Evolutionary conservation across 805 yeast genomes (phyloP).

Genomic region (Candida ponderosae): DNA sequence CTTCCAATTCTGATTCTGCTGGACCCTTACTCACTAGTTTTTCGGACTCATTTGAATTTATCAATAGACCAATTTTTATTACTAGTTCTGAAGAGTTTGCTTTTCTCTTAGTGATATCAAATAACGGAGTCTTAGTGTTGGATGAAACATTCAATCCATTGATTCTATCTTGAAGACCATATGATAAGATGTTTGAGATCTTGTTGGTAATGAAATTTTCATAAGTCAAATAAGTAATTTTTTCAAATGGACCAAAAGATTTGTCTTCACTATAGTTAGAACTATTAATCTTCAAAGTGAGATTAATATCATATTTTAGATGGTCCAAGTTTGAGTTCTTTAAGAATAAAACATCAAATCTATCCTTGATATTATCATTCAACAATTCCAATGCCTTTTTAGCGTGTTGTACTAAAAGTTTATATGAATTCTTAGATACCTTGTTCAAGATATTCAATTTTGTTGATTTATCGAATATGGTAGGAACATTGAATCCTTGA

Average conservation of each 20-base stretch:
- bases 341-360: constrained; percentile 73
- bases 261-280: constrained; percentile 24
- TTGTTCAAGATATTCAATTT: constrained; percentile 77
- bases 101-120: constrained; percentile 43
- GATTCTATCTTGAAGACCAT: constrained; percentile 46
- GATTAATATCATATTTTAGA: constrained; percentile 57
- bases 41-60: constrained; percentile 69
- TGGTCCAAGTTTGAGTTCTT: constrained; percentile 44
- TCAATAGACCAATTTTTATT: constrained; percentile 52
- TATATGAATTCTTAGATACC: constrained; percentile 64
- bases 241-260: constrained; percentile 61
- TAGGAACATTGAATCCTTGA: constrained; percentile 62
- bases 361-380: constrained; percentile 74
- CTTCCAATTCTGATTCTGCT: constrained; percentile 38
- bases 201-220: constrained; percentile 60
- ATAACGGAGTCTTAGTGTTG: constrained; percentile 19
- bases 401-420: constrained; percentile 57
- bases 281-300: constrained; percentile 38
- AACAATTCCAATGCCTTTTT: constrained; percentile 56
- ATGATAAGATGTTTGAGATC: constrained; percentile 46
- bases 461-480: constrained; percentile 68
- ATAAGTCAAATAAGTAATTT: constrained; percentile 60
- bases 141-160: constrained; percentile 26
- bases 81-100: constrained; percentile 27
- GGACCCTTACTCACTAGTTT: constrained; percentile 87